Evolutionary conservation across 2,329 filamentous ascomycete species (phyloP).

Genomic region (Scortechinia acanthostroma): DNA sequence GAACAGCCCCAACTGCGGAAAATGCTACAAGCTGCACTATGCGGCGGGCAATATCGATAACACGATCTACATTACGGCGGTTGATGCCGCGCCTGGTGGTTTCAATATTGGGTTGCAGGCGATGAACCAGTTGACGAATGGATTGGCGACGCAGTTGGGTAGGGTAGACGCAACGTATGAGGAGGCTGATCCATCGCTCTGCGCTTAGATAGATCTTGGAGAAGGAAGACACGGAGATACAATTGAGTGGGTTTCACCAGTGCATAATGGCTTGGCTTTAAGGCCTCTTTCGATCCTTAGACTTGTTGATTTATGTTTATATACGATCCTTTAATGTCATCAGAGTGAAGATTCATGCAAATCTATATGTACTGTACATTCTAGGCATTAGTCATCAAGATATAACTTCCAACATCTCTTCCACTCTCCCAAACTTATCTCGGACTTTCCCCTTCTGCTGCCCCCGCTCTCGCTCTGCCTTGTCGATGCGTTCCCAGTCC

Average conservation of each 20-base stretch:
- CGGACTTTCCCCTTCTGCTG: constrained; percentile 65
- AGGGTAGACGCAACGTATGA: constrained; percentile 5
- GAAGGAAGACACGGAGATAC: no score
- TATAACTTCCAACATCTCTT: constrained; percentile 48
- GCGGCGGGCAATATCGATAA: constrained; percentile 6
- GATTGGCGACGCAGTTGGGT: constrained; percentile 6
- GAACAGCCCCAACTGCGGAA: constrained; percentile 12
- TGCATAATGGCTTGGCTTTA: no score
- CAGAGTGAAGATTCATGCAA: no score
- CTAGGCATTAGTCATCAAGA: constrained; percentile 13
- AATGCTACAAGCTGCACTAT: constrained; percentile 11
- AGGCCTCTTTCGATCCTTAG: no score
- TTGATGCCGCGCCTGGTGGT: constrained; percentile 5
- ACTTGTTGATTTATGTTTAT: no score
- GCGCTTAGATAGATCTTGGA: constrained; percentile 1
- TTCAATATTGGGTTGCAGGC: constrained; percentile 7
- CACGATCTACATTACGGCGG: constrained; percentile 8
- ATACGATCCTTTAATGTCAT: no score
- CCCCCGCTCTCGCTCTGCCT: constrained; percentile 66
- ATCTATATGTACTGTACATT: neutral
- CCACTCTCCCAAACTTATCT: constrained; percentile 56
- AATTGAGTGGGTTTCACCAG: no score
- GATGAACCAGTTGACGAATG: constrained; percentile 9
- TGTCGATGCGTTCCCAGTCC: constrained; percentile 81
- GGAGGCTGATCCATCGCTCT: neutral